Evolutionary conservation across 108 stramenopile species (phyloP), one percentile per base, ranked within the genome.

Genomic region (Mediolabrus comicus): DNA sequence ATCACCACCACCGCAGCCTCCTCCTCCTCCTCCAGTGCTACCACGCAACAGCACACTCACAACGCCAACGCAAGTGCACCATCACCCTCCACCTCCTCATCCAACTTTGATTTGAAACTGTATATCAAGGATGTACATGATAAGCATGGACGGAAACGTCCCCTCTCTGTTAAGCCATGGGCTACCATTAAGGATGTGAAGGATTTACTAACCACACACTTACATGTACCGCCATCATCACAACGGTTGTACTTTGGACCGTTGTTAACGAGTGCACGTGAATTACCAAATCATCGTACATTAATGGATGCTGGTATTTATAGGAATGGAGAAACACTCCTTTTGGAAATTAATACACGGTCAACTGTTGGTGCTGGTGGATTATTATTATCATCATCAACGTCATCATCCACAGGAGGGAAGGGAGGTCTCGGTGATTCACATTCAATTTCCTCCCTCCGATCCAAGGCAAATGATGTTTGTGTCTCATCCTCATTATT

Each of bases 291-390:
- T 62, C 86, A 92, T 73, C 79, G 95, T 14, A 86, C 91, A 9
- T 63, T 96, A 25, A 81, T 91, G 46, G 95, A 93, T 84, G 87
- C 85, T 9, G 95, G 95, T 6, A 92, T 96, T 62, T 91, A 94
- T 62, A 69, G 80, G 33, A 83, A 83, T 17, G 92, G 92, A 46
- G 92, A 90, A 65, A 93, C 91, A 1, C 30, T 96, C 0, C 65
- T 92, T n/a, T 69, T 94, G 41, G 88, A 93, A 28, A 88, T 92
- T 55, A 80, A 81, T 38, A 65, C 16, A n/a, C n/a, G n/a, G n/a
- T n/a, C n/a, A n/a, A n/a, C n/a, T n/a, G n/a, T n/a, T n/a, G n/a
- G n/a, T n/a, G n/a, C n/a, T n/a, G n/a, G n/a, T n/a, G n/a, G n/a
- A n/a, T n/a, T n/a, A n/a, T n/a, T n/a, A n/a, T n/a, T n/a, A n/a